A percentile compares a stretch with the other conserved stretches of the same genome.
These are phyloP conservation scores for Hypoxylon lenormandii DNA, from an alignment of 495 filamentous ascomycete species.

Conservation along the genomic window DNA sequence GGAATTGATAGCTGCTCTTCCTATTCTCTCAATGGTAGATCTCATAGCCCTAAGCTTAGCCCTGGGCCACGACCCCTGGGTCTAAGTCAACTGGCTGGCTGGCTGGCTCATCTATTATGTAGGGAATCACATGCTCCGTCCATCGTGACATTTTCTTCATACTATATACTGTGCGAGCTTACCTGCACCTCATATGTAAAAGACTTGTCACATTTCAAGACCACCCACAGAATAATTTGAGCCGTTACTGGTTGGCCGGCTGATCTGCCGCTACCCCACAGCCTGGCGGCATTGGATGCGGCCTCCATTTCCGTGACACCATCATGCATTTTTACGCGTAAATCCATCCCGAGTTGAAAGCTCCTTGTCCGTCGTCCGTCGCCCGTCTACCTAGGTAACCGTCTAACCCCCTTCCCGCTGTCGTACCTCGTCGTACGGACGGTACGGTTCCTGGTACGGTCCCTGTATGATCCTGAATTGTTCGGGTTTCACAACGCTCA, in stretches of 20 bases:
- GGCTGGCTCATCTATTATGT: background rate
- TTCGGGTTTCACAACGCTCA: background rate
- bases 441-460: no score
- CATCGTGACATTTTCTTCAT: constrained; percentile 32
- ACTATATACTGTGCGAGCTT: background rate
- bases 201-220: constrained; percentile 5
- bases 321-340: constrained; percentile 31
- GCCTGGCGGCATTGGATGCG: constrained; percentile 2
- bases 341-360: constrained; percentile 15
- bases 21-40: background rate
- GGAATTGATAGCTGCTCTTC: constrained; percentile 2
- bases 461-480: background rate
- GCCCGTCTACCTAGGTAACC: no score
- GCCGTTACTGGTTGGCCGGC: constrained; percentile 29
- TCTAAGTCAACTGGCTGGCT: background rate
- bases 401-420: background rate
- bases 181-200: background rate
- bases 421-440: constrained; percentile 1
- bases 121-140: constrained; percentile 45
- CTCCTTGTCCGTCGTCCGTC: background rate
- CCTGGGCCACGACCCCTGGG: background rate
- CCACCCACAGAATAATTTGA: constrained; percentile 4
- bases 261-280: constrained; percentile 49
- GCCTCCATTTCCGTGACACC: constrained; percentile 37
- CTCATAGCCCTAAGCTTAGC: no score